These are phyloP conservation scores for Talaromyces adpressus DNA, from an alignment of 495 filamentous ascomycete genomes.

Conservation along the genomic window DNA sequence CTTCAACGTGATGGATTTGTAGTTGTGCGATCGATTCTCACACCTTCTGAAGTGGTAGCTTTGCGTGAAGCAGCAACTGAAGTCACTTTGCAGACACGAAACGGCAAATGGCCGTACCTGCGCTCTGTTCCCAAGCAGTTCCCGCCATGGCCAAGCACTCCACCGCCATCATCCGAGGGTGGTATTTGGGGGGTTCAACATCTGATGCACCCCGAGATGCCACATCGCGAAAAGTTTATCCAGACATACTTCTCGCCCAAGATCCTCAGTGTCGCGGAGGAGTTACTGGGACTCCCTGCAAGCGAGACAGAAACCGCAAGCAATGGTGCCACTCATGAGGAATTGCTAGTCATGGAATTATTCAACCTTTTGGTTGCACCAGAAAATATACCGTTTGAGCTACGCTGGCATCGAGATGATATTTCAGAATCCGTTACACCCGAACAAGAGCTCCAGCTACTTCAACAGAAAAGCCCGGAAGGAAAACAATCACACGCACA, in stretches of 20 bases:
- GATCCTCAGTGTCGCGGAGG: slow-evolving; percentile 49
- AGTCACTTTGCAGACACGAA: slow-evolving; percentile 48
- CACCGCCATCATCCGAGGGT: slow-evolving; percentile 38
- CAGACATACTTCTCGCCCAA: slow-evolving; percentile 56
- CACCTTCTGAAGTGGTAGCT: slow-evolving; percentile 33
- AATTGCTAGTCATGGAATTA: slow-evolving; percentile 66
- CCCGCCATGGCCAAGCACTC: slow-evolving; percentile 62
- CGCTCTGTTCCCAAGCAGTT: slow-evolving; percentile 82
- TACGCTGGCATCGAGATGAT: slow-evolving; percentile 77
- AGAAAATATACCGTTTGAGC: slow-evolving; percentile 50
- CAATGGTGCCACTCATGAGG: slow-evolving; percentile 22
- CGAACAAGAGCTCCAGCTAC: slow-evolving; percentile 46
- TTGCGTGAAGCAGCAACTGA: slow-evolving; percentile 50
- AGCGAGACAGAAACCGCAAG: slow-evolving; percentile 4
- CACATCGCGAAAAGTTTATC: slow-evolving; percentile 47
- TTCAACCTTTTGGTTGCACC: slow-evolving; percentile 73
- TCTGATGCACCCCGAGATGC: slow-evolving; percentile 64
- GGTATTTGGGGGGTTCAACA: slow-evolving; percentile 88
- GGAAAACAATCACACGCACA: slow-evolving; percentile 59
- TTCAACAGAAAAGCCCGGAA: slow-evolving; percentile 33
- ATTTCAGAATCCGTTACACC: slow-evolving; percentile 49
- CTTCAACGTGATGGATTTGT: slow-evolving; percentile 45
- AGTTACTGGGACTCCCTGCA: slow-evolving; percentile 41
- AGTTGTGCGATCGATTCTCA: slow-evolving; percentile 40
- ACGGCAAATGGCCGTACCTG: slow-evolving; percentile 67